Evolutionary conservation across 148 eudicot species (phyloP).

Genomic region (Arctostaphylos glauca): DNA sequence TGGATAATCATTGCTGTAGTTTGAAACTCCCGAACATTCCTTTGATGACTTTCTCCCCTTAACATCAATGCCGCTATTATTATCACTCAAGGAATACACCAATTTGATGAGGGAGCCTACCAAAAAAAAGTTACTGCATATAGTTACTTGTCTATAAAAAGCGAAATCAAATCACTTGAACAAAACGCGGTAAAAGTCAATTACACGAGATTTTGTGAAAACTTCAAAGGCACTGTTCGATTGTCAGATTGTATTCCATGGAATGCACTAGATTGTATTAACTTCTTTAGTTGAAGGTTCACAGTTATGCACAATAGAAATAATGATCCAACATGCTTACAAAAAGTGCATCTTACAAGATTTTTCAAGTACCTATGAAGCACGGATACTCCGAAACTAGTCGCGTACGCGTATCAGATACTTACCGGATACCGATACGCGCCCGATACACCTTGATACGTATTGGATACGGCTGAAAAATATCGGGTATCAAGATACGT

Average conservation of each 20-base stretch:
- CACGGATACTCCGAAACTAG: too few species aligned
- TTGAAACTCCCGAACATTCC: slow-evolving; percentile 35
- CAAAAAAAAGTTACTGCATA: slow-evolving; percentile 2
- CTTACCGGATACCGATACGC: too few species aligned
- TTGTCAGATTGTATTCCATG: neutral
- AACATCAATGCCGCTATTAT: slow-evolving; percentile 26
- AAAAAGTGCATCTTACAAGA: neutral
- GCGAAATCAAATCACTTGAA: neutral
- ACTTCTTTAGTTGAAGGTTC: neutral
- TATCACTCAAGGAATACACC: slow-evolving; percentile 62
- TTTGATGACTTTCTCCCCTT: slow-evolving; percentile 23
- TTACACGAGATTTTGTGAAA: neutral
- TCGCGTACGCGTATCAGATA: too few species aligned
- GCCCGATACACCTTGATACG: too few species aligned
- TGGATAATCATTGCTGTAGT: slow-evolving; percentile 28
- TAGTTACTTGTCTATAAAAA: neutral
- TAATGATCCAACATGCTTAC: neutral
- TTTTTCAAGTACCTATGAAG: too few species aligned
- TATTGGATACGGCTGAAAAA: too few species aligned
- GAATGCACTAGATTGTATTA: too few species aligned
- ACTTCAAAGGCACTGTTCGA: neutral
- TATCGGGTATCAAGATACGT: too few species aligned
- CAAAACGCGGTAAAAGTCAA: neutral
- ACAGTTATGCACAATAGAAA: neutral
- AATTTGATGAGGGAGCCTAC: slow-evolving; percentile 86